A percentile compares a stretch with the other conserved stretches of the same genome.
phyloP scores from a whole-genome alignment of 139 green algal genomes.

The Mesotaenium endlicherianum region DNA sequence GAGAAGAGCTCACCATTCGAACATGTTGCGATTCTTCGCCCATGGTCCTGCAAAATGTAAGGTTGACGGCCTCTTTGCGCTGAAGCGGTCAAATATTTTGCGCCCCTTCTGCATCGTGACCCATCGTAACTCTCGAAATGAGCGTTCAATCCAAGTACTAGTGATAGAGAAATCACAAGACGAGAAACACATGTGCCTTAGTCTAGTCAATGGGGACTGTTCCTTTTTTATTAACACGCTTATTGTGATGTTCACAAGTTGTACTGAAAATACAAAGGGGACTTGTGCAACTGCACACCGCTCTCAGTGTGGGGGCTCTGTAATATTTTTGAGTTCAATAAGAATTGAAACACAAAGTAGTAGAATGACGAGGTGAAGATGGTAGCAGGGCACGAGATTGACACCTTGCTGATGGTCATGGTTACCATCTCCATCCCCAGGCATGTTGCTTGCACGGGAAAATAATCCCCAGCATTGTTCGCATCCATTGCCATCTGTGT shows the following conservation, averaged over 20 bases:
- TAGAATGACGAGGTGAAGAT: neutral
- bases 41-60: neutral
- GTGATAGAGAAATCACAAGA: no score
- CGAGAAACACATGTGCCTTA: no score
- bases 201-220: no score
- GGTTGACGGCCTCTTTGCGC: neutral
- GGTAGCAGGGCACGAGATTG: neutral
- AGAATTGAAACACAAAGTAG: neutral
- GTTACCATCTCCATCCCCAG: constrained; percentile 52
- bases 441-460: constrained; percentile 56
- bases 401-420: constrained; percentile 35
- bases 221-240: no score
- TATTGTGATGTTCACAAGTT: no score
- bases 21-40: neutral
- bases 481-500: constrained; percentile 33
- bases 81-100: constrained; percentile 5
- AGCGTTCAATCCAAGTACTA: no score
- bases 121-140: neutral
- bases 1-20: neutral
- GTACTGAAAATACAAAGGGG: no score
- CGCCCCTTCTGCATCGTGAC: neutral
- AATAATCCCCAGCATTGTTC: constrained; percentile 52
- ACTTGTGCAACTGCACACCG: no score
- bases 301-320: no score
- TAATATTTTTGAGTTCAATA: neutral